Percentiles rank a stretch among this genome's conserved stretches.
Conservation (phyloP, 192 early-diverging fungal genomes). For the Gonapodya prolifera region DNA sequence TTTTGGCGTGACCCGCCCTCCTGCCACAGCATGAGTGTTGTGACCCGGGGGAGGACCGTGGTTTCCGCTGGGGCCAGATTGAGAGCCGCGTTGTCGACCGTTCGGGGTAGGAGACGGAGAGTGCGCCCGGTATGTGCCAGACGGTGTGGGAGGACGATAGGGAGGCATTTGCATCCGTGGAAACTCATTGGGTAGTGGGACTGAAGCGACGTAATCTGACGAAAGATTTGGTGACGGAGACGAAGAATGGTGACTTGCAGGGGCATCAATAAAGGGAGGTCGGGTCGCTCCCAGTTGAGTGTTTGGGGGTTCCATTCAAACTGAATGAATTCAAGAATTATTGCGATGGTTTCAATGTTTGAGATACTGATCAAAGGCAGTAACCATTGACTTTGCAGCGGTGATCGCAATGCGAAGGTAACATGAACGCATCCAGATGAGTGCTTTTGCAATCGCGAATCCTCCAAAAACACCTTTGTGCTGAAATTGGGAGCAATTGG, state of each 20-base stretch:
- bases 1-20: neutral
- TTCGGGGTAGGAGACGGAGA: neutral
- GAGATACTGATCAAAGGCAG: too few relatives aligned
- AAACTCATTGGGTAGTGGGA: neutral
- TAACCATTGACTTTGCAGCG: too few relatives aligned
- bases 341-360: too few relatives aligned
- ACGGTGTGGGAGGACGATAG: neutral
- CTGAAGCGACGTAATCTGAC: neutral
- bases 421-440: too few relatives aligned
- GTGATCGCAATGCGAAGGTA: too few relatives aligned
- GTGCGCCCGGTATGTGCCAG: neutral
- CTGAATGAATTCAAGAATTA: neutral
- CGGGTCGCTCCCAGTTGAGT: neutral
- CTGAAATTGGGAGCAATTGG: too few relatives aligned
- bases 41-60: neutral
- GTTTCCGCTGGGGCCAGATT: neutral
- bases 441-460: too few relatives aligned
- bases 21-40: neutral
- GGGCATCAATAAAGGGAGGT: neutral
- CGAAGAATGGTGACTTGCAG: neutral
- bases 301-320: neutral
- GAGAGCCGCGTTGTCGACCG: neutral
- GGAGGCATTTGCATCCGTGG: neutral
- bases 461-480: too few relatives aligned
- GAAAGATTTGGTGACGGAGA: neutral